Evolutionary conservation across 805 yeast genomes (phyloP).

Genomic region (Spathaspora gorwiae): DNA sequence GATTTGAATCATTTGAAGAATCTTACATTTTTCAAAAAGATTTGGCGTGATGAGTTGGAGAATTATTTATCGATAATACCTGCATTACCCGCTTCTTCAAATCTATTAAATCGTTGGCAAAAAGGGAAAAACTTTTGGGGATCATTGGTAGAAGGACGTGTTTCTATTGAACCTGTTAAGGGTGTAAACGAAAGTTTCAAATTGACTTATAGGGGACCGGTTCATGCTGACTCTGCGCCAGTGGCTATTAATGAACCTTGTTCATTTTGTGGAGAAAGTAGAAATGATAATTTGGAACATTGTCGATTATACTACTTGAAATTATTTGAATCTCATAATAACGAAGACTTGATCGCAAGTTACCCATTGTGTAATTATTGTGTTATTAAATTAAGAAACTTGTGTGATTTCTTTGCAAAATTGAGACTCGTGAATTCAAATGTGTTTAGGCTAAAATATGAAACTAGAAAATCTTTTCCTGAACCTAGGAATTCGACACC

Average conservation of each 20-base stretch:
- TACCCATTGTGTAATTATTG: conserved; percentile 83
- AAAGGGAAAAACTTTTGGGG: conserved; percentile 51
- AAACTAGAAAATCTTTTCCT: conserved; percentile 10
- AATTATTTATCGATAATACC: conserved; percentile 30
- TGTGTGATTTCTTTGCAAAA: conserved; percentile 79
- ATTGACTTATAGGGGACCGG: conserved; percentile 20
- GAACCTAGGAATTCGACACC: not conserved
- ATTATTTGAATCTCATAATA: conserved; percentile 30
- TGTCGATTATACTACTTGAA: conserved; percentile 72
- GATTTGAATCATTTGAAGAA: conserved; percentile 43
- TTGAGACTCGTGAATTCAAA: conserved; percentile 54
- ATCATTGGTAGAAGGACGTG: conserved; percentile 73
- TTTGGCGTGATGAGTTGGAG: conserved; percentile 76
- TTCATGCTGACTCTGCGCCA: conserved; percentile 35
- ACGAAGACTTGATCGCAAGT: conserved; percentile 27
- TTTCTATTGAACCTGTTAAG: conserved; percentile 79
- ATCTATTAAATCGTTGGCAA: conserved; percentile 38
- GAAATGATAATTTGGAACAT: conserved; percentile 68
- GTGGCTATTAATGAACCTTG: conserved; percentile 75
- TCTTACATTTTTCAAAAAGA: conserved; percentile 55
- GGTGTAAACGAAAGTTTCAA: conserved; percentile 76
- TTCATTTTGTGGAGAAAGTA: conserved; percentile 75
- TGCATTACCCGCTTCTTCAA: conserved; percentile 46
- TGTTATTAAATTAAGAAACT: conserved; percentile 69
- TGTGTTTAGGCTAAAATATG: conserved; percentile 51